Conservation (phyloP, 306 rosid species). For the Morella rubra region DNA sequence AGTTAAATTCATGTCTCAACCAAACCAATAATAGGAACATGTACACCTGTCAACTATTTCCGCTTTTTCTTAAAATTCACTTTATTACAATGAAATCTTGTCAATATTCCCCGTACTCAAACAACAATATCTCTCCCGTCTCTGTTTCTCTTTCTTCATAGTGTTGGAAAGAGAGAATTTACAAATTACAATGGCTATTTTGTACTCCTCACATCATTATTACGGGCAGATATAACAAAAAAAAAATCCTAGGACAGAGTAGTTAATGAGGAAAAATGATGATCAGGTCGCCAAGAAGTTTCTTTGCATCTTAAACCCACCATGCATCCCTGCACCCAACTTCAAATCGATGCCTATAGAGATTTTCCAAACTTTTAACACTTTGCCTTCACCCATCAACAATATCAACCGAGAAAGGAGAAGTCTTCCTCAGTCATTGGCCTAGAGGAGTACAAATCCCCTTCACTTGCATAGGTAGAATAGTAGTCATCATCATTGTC, state of each 20-base stretch:
- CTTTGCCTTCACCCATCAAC: not conserved
- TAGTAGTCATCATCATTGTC: conserved; percentile 39
- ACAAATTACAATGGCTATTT: not conserved
- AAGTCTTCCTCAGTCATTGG: conserved; percentile 52
- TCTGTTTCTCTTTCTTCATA: not conserved
- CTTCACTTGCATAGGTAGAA: conserved; percentile 42
- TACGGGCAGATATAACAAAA: not conserved
- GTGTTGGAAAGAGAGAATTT: too few relatives aligned
- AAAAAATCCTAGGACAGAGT: not conserved
- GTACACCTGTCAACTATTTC: too few relatives aligned
- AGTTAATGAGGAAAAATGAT: not conserved
- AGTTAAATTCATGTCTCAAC: too few relatives aligned
- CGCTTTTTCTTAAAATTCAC: too few relatives aligned
- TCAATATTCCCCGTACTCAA: not conserved
- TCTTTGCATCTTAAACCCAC: too few relatives aligned
- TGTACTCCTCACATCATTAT: not conserved
- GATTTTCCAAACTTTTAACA: not conserved
- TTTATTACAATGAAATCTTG: not conserved
- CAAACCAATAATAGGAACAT: too few relatives aligned
- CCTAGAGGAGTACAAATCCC: conserved; percentile 45
- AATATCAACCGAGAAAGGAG: conserved; percentile 32
- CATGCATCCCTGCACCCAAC: not conserved
- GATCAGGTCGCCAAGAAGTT: too few relatives aligned
- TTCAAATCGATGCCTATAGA: not conserved
- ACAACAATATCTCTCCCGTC: not conserved